A percentile compares a stretch with the other conserved stretches of the same genome.
Conservation (phyloP, 2,329 filamentous ascomycete species). For the Colletotrichum falcatum region DNA sequence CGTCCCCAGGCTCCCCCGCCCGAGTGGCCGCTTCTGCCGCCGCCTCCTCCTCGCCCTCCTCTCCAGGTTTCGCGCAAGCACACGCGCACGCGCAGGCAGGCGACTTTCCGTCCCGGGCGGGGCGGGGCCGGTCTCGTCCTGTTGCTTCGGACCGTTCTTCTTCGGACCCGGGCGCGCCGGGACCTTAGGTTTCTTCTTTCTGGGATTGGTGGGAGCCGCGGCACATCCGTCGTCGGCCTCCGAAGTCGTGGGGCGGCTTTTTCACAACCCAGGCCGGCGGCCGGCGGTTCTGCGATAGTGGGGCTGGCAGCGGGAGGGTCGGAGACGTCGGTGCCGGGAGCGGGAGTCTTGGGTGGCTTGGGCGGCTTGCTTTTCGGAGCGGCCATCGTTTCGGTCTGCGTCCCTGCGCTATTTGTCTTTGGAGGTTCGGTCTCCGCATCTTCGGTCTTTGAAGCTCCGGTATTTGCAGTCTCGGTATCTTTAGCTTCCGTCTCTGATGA, state of each 20-base stretch:
- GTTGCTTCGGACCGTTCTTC: neutral
- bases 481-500: accelerated
- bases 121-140: neutral
- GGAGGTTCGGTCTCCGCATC: neutral
- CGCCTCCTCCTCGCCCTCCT: neutral
- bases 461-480: neutral
- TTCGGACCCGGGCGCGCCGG: too few relatives aligned
- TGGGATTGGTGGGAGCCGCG: too few relatives aligned
- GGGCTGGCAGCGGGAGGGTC: neutral
- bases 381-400: neutral
- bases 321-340: neutral
- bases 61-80: neutral
- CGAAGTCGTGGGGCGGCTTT: too few relatives aligned
- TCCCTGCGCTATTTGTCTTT: neutral
- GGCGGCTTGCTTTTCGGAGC: neutral
- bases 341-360: neutral
- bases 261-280: neutral
- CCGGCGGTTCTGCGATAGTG: neutral
- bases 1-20: too few relatives aligned
- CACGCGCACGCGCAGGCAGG: neutral
- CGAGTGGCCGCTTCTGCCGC: neutral
- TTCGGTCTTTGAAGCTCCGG: neutral
- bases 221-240: too few relatives aligned
- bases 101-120: too few relatives aligned
- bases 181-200: neutral